Percentiles rank a stretch among this genome's conserved stretches.
phyloP scores from a whole-genome alignment of 2,329 filamentous ascomycete genomes.

The Westerdykella ornata region DNA sequence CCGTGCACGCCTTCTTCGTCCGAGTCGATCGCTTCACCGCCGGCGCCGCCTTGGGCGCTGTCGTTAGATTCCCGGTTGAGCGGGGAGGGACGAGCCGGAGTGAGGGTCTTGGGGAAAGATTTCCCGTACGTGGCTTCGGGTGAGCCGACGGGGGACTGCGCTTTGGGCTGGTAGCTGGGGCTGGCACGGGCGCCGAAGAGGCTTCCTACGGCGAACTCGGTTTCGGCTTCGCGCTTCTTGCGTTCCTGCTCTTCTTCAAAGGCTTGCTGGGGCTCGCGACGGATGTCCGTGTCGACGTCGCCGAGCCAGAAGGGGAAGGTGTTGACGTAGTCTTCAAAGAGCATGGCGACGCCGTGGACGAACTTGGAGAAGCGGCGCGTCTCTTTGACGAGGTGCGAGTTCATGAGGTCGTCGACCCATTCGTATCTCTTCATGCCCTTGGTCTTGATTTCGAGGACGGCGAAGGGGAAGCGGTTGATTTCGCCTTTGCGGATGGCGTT shows the following conservation, averaged over 20 bases:
- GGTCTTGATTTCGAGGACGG: conserved; percentile 87
- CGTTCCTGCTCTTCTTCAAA: conserved; percentile 88
- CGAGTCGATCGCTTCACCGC: conserved; percentile 43
- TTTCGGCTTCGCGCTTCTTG: conserved; percentile 71
- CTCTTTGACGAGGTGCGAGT: conserved; percentile 84
- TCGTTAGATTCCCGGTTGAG: conserved; percentile 10
- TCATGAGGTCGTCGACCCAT: conserved; percentile 89
- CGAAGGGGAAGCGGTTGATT: conserved; percentile 82
- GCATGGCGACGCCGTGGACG: conserved; percentile 79
- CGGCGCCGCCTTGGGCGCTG: conserved; percentile 30
- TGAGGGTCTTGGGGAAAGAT: conserved; percentile 18
- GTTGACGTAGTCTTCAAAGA: conserved; percentile 94
- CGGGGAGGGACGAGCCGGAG: conserved; percentile 4
- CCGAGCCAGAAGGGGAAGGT: conserved; percentile 93
- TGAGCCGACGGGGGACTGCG: conserved; percentile 61
- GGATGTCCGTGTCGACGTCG: conserved; percentile 86
- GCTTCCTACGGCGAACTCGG: conserved; percentile 83
- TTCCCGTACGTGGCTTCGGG: conserved; percentile 39
- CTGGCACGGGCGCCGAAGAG: conserved; percentile 56
- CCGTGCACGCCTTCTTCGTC: conserved; percentile 43
- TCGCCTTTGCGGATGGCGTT: conserved; percentile 81
- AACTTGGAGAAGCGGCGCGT: conserved; percentile 94
- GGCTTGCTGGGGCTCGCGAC: conserved; percentile 81
- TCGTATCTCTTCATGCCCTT: conserved; percentile 61
- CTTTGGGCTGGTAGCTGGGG: conserved; percentile 47